These are phyloP conservation scores for Ophiosphaerella narmari DNA, from an alignment of 2,329 filamentous ascomycete genomes.

Conservation along the genomic window DNA sequence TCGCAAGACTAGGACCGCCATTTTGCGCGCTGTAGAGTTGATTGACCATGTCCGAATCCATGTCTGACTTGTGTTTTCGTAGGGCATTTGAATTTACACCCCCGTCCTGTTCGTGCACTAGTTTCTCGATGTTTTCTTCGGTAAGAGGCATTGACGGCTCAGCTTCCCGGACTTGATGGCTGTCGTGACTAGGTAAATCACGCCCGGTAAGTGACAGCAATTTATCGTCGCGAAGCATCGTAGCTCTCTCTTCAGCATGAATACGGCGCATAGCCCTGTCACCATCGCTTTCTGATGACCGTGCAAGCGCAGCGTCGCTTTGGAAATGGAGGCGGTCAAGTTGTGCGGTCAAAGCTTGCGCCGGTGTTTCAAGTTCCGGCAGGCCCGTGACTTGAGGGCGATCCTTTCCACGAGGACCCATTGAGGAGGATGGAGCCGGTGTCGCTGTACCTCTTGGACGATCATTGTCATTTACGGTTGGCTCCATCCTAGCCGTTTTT, in stretches of 20 bases:
- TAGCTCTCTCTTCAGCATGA: slow-evolving; percentile 60
- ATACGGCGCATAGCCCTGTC: slow-evolving; percentile 54
- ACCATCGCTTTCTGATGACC: slow-evolving; percentile 50
- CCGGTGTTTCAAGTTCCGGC: slow-evolving; percentile 42
- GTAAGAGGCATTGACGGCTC: slow-evolving; percentile 40
- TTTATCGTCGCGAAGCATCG: slow-evolving; percentile 59
- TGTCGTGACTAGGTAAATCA: slow-evolving; percentile 27
- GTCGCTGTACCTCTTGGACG: slow-evolving; percentile 22
- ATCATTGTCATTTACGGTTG: slow-evolving; percentile 34
- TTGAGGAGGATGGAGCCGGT: slow-evolving; percentile 16
- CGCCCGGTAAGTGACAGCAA: slow-evolving; percentile 55
- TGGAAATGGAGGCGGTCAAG: slow-evolving; percentile 46
- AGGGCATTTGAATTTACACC: slow-evolving; percentile 17
- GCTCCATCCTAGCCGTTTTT: slow-evolving; percentile 34
- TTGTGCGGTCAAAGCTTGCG: slow-evolving; percentile 37
- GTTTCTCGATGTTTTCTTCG: slow-evolving; percentile 43
- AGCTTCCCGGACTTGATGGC: slow-evolving; percentile 19
- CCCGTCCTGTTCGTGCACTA: slow-evolving; percentile 35
- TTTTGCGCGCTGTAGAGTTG: slow-evolving; percentile 21
- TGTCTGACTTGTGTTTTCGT: slow-evolving; percentile 14
- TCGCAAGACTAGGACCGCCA: slow-evolving; percentile 12
- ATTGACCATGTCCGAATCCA: slow-evolving; percentile 22
- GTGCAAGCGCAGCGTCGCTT: slow-evolving; percentile 45
- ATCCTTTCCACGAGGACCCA: slow-evolving; percentile 32
- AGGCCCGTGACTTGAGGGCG: slow-evolving; percentile 33